phyloP scores from a whole-genome alignment of 352 stramenopile genomes.

The Pythium sukuiense region DNA sequence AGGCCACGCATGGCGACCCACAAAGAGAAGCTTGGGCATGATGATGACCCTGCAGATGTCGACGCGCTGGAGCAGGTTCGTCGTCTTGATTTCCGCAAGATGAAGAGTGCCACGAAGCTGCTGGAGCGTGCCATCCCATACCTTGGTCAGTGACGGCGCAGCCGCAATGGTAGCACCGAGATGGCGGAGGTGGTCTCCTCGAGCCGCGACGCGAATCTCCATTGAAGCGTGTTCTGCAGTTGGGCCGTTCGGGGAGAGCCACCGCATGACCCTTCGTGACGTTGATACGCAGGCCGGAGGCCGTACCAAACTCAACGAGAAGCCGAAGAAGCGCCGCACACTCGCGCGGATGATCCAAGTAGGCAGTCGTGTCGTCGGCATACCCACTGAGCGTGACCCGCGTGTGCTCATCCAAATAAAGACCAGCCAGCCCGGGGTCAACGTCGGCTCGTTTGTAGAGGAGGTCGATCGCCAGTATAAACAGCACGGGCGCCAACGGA shows the following conservation, averaged over 20 bases:
- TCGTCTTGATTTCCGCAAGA: conserved; percentile 3
- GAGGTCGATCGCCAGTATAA: conserved; percentile 3
- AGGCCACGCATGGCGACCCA: neutral
- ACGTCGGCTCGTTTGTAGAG: neutral
- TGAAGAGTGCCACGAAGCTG: neutral
- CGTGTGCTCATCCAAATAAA: neutral
- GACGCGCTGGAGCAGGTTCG: conserved; percentile 2
- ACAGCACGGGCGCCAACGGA: conserved; percentile 8
- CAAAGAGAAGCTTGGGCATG: conserved; percentile 4
- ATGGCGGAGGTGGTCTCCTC: neutral
- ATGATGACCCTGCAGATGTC: neutral
- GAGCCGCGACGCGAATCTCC: neutral
- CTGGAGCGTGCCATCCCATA: neutral
- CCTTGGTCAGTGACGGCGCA: neutral
- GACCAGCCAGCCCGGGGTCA: neutral
- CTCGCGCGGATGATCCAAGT: neutral
- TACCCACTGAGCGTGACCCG: neutral
- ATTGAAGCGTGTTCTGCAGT: neutral
- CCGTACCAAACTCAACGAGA: neutral
- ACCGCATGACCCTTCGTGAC: conserved; percentile 1
- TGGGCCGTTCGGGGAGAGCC: neutral
- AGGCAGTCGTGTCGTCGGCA: conserved; percentile 1
- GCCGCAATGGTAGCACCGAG: neutral
- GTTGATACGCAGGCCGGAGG: conserved; percentile 7
- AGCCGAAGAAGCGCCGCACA: neutral